Percentiles rank a stretch among this genome's conserved stretches.
Evolutionary conservation across 352 stramenopile genomes (phyloP).

Genomic region (Globisporangium paroecandrum): DNA sequence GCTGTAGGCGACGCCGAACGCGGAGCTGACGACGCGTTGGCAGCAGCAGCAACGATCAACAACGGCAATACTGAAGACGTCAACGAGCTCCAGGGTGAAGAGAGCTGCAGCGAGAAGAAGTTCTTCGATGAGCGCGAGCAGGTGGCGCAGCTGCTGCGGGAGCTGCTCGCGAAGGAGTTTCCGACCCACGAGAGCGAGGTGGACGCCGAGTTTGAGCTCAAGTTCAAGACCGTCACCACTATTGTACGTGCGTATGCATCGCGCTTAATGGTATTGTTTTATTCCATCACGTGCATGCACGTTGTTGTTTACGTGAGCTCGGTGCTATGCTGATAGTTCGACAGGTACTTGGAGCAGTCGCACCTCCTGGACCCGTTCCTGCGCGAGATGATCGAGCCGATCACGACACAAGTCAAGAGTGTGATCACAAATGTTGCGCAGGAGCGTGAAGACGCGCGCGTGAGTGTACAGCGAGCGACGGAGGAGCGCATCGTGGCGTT

Average conservation of each 20-base stretch:
- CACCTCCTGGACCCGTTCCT: conserved; percentile 89
- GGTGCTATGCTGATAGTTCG: conserved; percentile 37
- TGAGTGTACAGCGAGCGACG: neutral
- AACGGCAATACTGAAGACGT: neutral
- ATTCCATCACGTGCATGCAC: too few relatives aligned
- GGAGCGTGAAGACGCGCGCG: conserved; percentile 16
- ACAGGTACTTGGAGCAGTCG: conserved; percentile 88
- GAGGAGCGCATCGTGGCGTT: conserved; percentile 35
- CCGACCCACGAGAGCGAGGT: conserved; percentile 37
- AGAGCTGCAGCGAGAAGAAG: conserved; percentile 38
- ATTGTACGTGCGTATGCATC: conserved; percentile 39
- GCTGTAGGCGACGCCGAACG: neutral
- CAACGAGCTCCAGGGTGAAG: conserved; percentile 8
- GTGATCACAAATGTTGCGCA: conserved; percentile 41
- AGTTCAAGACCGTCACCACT: conserved; percentile 36
- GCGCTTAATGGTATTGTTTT: neutral
- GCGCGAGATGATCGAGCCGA: conserved; percentile 59
- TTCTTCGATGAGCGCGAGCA: conserved; percentile 68
- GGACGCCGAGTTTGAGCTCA: conserved; percentile 37
- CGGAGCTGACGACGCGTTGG: neutral
- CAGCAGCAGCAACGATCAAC: neutral
- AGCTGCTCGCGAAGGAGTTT: conserved; percentile 30
- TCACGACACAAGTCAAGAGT: conserved; percentile 65
- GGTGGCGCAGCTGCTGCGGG: conserved; percentile 37
- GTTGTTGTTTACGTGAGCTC: neutral